Conservation (phyloP, 2,329 filamentous ascomycete species). For the Hypocrella siamensis region DNA sequence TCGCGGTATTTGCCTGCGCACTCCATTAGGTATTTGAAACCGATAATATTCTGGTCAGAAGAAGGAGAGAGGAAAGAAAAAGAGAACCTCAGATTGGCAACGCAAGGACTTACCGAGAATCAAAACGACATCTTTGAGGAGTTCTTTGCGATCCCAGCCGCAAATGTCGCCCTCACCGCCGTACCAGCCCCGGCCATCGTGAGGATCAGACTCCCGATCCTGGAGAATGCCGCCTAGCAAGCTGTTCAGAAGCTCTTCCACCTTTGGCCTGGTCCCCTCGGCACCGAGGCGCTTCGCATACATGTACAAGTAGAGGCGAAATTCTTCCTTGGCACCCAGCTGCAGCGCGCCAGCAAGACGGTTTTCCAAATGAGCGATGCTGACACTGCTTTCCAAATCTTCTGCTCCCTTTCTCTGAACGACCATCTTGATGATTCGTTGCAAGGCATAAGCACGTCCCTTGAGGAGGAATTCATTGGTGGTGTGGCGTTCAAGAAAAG, state of each 20-base stretch:
- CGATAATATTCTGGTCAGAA: too few relatives aligned
- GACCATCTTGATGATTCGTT: constrained; percentile 78
- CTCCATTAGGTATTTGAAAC: too few relatives aligned
- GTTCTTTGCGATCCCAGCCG: constrained; percentile 77
- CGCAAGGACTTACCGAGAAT: constrained; percentile 66
- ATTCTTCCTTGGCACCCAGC: constrained; percentile 78
- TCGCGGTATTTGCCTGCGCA: constrained; percentile 94
- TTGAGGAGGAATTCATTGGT: constrained; percentile 86
- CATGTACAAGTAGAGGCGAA: constrained; percentile 91
- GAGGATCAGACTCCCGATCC: constrained; percentile 33
- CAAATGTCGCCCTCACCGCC: constrained; percentile 59
- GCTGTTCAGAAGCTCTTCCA: constrained; percentile 77
- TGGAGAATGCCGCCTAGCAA: constrained; percentile 58
- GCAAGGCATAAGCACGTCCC: constrained; percentile 79
- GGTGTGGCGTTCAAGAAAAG: constrained; percentile 83
- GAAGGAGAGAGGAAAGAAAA: too few relatives aligned
- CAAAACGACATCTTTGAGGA: constrained; percentile 81
- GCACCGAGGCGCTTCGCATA: constrained; percentile 91
- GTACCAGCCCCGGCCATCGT: constrained; percentile 43
- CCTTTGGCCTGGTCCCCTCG: constrained; percentile 73
- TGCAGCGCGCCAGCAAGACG: constrained; percentile 78
- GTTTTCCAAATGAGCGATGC: constrained; percentile 90
- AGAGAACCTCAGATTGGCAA: too few relatives aligned
- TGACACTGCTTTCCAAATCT: constrained; percentile 77
- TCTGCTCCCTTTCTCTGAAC: constrained; percentile 84